phyloP scores from a whole-genome alignment of 2,329 filamentous ascomycete species.

The Sporothrix humicola region DNA sequence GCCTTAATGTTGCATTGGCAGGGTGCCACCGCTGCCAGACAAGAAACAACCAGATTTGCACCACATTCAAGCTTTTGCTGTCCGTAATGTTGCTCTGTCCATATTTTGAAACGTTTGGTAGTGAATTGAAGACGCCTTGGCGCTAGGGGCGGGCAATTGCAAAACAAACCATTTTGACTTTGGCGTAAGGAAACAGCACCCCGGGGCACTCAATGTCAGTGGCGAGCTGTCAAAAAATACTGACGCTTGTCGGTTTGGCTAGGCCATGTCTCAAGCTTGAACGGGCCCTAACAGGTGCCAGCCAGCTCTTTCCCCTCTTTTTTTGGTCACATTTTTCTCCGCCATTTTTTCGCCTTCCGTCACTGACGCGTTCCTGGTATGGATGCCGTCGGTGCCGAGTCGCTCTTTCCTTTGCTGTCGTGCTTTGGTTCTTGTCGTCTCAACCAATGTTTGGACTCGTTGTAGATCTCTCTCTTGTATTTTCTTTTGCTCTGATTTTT shows the following conservation, averaged over 20 bases:
- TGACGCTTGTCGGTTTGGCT: neutral
- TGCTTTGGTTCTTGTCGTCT: constrained; percentile 5
- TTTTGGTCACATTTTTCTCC: constrained; percentile 12
- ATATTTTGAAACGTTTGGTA: neutral
- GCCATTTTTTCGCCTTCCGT: neutral
- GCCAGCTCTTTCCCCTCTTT: neutral
- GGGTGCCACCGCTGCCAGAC: neutral
- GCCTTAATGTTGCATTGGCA: constrained; percentile 4
- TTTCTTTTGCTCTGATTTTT: neutral
- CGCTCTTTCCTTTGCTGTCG: constrained; percentile 22
- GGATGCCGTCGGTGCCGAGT: constrained; percentile 23
- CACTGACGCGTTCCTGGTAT: neutral
- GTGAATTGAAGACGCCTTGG: neutral
- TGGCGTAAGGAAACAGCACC: too few species aligned
- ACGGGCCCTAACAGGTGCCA: neutral
- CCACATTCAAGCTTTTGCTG: neutral
- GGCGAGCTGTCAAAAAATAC: too few species aligned
- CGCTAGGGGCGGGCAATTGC: neutral
- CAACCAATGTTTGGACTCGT: neutral
- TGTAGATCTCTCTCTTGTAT: neutral
- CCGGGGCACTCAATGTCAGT: too few species aligned
- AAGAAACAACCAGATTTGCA: neutral
- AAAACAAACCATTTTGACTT: neutral
- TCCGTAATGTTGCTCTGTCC: neutral
- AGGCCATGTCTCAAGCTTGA: neutral